phyloP scores from a whole-genome alignment of 495 filamentous ascomycete genomes.

The Penicillium nucicola region DNA sequence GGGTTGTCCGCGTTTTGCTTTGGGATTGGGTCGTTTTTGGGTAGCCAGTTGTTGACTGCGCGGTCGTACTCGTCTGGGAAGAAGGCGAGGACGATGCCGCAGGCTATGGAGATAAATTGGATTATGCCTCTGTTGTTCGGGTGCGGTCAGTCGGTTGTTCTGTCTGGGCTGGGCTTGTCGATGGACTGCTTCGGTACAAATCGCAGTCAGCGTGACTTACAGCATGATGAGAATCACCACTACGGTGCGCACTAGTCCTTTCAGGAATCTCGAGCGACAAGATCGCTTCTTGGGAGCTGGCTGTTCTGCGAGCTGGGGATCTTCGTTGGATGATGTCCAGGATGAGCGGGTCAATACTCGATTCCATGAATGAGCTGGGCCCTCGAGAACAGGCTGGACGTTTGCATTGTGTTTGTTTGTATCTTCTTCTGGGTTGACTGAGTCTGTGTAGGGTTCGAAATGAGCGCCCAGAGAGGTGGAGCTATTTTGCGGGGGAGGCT shows the following conservation, averaged over 20 bases:
- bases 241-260: constrained; percentile 17
- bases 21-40: constrained; percentile 30
- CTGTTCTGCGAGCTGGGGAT: constrained; percentile 14
- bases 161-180: background rate
- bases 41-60: constrained; percentile 42
- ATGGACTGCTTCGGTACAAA: background rate
- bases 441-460: constrained; percentile 22
- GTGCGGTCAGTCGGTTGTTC: background rate
- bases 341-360: constrained; percentile 10
- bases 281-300: constrained; percentile 1
- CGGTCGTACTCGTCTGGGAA: constrained; percentile 57
- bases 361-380: constrained; percentile 11
- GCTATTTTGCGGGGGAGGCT: background rate
- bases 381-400: constrained; percentile 4
- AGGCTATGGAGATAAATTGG: constrained; percentile 49
- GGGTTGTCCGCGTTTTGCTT: constrained; percentile 30
- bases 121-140: constrained; percentile 37
- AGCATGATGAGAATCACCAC: constrained; percentile 37
- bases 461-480: background rate
- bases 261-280: constrained; percentile 10
- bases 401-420: constrained; percentile 3
- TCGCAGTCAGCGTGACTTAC: constrained; percentile 20
- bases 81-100: constrained; percentile 49
- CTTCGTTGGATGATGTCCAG: constrained; percentile 14
- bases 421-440: constrained; percentile 3